Base-by-base conservation (phyloP, 176 grass and related monocot species). In the Carex kokanica region DNA sequence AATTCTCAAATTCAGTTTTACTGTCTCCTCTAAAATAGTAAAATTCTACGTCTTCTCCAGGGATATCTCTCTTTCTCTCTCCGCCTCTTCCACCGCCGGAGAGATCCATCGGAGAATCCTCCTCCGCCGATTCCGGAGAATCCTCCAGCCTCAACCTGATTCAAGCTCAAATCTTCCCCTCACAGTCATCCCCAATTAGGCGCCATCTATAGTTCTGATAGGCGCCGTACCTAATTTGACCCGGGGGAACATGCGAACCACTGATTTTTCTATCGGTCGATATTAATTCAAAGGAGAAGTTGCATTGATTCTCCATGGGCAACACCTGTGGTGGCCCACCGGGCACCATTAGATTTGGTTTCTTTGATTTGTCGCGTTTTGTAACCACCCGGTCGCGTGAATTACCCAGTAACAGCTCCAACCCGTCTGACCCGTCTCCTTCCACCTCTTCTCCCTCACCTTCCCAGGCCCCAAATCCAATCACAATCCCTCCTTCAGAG, bases 251-350 rank as follows among this genome's bases (percentile, higher is more conserved):
- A 81, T 60, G 54, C 21, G 40, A 51, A 49, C 60, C 16, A 67
- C 20, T 66, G 20, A 63, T 24, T 68, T 62, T 15, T 63, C 43
- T 32, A 25, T 51, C 21, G 45, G 53, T 68, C 5, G 60, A 82
- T 25, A 24, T 25, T 82, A 61, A 82, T 31, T 63, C 25, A 34
- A 34, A 54, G 13, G 32, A 24, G 34, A 23, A 81, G 56, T n/a
- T 43, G 21, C 43, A 82, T 82, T 68, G 79, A 82, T 84, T 61
- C 13, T 62, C 20, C 7, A 87, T 87, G 85, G 85, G 85, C 17
- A 87, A 87, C 78, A 74, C 55, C 5, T 87, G 85, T 52, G 49
- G 60, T 3, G 85, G 85, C 34, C 85, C 85, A 27, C 20, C 64
- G 65, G 51, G 23, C 55, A 12, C 47, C 54, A 31, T 56, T n/a